Conservation (phyloP, 768 basidiomycete genomes). For the Amanita jacksonii region DNA sequence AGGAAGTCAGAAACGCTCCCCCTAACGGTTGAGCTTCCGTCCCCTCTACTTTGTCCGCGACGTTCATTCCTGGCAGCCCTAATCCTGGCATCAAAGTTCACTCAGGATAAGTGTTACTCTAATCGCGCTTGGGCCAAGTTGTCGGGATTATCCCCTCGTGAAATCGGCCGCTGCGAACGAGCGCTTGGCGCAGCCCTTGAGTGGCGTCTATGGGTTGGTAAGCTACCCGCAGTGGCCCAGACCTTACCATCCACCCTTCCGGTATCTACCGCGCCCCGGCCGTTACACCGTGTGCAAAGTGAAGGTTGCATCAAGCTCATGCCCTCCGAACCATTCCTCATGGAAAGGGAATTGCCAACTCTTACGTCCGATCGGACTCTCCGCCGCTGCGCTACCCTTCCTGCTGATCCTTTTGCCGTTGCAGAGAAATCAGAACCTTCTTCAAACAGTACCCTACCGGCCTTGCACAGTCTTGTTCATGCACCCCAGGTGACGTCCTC, state of each 20-base stretch:
- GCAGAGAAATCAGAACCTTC: background rate
- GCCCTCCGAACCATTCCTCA: conserved; percentile 19
- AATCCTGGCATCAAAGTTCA: conserved; percentile 86
- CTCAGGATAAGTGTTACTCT: conserved; percentile 89
- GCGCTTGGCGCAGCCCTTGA: conserved; percentile 79
- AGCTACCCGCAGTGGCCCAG: conserved; percentile 28
- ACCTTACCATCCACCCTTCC: conserved; percentile 6
- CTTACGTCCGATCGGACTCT: conserved; percentile 16
- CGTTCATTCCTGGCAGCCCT: conserved; percentile 83
- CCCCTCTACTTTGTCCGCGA: conserved; percentile 79
- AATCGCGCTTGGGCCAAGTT: conserved; percentile 94
- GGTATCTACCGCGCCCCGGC: conserved; percentile 10
- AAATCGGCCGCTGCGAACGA: conserved; percentile 84
- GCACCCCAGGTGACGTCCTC: no score
- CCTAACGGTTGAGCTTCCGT: conserved; percentile 41
- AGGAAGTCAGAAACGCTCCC: conserved; percentile 3
- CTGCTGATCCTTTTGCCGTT: conserved; percentile 20
- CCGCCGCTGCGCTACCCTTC: conserved; percentile 33
- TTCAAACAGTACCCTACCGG: no score
- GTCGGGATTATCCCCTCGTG: conserved; percentile 75
- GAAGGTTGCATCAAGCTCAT: conserved; percentile 15
- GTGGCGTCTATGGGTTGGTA: conserved; percentile 93
- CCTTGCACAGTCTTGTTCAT: background rate
- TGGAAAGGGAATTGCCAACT: conserved; percentile 6
- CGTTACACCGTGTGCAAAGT: conserved; percentile 1